Evolutionary conservation across 257 asterid genomes (phyloP).

Genomic region (Striga asiatica): DNA sequence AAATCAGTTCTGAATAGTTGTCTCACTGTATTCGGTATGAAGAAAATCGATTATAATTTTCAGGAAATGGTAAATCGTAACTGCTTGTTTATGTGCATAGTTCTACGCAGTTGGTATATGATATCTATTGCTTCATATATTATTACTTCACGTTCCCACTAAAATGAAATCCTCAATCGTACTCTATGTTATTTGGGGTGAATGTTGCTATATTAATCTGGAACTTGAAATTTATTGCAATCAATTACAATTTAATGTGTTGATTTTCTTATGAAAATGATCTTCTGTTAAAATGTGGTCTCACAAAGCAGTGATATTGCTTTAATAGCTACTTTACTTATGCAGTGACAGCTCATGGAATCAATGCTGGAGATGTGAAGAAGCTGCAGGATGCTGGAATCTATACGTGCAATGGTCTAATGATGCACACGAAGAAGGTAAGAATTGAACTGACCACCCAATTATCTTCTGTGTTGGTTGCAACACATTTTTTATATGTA

Average conservation of each 20-base stretch:
- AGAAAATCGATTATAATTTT: background rate
- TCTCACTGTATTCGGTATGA: background rate
- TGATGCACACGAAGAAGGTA: conserved; percentile 99
- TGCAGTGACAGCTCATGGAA: conserved; percentile 90
- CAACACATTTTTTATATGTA: background rate
- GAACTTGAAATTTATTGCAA: conserved; percentile 9
- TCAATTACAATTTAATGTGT: background rate
- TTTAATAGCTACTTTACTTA: background rate
- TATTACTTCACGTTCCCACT: background rate
- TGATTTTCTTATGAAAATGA: background rate
- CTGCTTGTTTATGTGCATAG: background rate
- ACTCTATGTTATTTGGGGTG: background rate
- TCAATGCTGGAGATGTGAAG: conserved; percentile 98
- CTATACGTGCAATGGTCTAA: conserved; percentile 85
- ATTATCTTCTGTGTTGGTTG: background rate
- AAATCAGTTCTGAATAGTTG: background rate
- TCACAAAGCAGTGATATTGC: background rate
- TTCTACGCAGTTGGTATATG: background rate
- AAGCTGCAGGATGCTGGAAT: conserved; percentile 98
- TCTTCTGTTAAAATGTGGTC: background rate
- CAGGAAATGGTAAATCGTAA: background rate
- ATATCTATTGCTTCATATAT: background rate
- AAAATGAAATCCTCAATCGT: background rate
- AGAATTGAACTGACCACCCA: conserved; percentile 1
- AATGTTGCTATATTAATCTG: background rate